These are phyloP conservation scores for Epichloe glyceriae DNA, from an alignment of 2,329 filamentous ascomycete genomes.

Conservation along the genomic window DNA sequence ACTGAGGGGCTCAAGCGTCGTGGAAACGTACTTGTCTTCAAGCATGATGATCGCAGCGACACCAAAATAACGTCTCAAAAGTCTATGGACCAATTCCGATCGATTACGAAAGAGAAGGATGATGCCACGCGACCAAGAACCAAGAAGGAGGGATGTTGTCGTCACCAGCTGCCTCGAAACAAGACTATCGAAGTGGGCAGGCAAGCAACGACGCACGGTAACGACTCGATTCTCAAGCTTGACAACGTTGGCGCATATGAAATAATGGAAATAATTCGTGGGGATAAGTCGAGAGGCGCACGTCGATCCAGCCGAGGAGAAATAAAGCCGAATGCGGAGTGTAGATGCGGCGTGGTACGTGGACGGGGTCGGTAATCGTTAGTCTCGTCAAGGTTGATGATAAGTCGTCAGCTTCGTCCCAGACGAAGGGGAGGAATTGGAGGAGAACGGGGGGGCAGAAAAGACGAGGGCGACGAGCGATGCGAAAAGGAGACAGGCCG, in stretches of 20 bases:
- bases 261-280: not conserved
- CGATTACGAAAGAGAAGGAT: not conserved
- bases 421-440: not conserved
- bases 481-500: not conserved
- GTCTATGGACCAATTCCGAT: not conserved
- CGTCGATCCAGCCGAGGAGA: constrained; percentile 1
- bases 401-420: constrained; percentile 1
- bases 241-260: not conserved
- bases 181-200: not conserved
- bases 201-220: not conserved
- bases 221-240: not conserved
- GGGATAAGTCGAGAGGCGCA: not conserved
- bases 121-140: not conserved
- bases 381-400: not conserved
- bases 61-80: not conserved
- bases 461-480: not conserved
- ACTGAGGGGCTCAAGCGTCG: not conserved
- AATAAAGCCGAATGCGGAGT: not conserved
- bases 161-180: not conserved
- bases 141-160: not conserved
- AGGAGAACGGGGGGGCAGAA: not conserved
- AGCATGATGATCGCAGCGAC: constrained; percentile 16
- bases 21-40: constrained; percentile 25
- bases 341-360: not conserved
- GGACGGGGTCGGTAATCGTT: not conserved